Base-by-base conservation (phyloP, 1,139 yeast genomes). In the Protomyces pachydermus region DNA sequence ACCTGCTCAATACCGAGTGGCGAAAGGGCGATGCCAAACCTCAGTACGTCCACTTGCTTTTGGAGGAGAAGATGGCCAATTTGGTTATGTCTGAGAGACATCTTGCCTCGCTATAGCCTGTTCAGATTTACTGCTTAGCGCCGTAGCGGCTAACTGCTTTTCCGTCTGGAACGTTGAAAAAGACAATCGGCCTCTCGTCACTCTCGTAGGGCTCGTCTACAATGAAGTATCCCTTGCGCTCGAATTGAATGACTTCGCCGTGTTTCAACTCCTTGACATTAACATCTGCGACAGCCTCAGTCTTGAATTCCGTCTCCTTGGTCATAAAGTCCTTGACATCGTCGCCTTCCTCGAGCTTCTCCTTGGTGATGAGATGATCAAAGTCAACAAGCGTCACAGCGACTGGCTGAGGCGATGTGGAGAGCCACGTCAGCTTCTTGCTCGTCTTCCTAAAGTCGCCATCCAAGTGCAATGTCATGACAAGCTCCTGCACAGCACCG, bases 361-460 rank as follows among this genome's bases (percentile, higher is more conserved):
- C 98, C 81, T 93, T 93, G 73, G 93, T 88, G 79, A 93, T 90
- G 76, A 93, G 85, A 74, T 91, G 97, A 76, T 93, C 98, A 72
- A 93, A 93, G 77, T 90, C 97, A 70, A 89, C 88, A 71, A 91
- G 81, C 66, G 89, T 95, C 69, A 89, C 90, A 45, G 82, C 79
- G 65, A 84, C 84, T 69, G 80, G 82, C 72, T 87, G 88, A 56
- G 80, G 82, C 45, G 70, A 69, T 65, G 95, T 87, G 56, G 97
- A 95, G 74, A 93, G 82, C 98, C 98, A 93, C 61, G 97, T 91
- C 69, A 93, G 77, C 79, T 93, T 93, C 84, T 91, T 91, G 71
- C 90, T 88, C 64, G 98, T 93, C 80, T 91, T 91, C 79, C 91
- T 88, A 88, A 91, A 93, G 77, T 93, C 98, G 78, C 98, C 98